These are phyloP conservation scores for Waitea zeae DNA, from an alignment of 1,284 basidiomycete species.

Conservation along the genomic window DNA sequence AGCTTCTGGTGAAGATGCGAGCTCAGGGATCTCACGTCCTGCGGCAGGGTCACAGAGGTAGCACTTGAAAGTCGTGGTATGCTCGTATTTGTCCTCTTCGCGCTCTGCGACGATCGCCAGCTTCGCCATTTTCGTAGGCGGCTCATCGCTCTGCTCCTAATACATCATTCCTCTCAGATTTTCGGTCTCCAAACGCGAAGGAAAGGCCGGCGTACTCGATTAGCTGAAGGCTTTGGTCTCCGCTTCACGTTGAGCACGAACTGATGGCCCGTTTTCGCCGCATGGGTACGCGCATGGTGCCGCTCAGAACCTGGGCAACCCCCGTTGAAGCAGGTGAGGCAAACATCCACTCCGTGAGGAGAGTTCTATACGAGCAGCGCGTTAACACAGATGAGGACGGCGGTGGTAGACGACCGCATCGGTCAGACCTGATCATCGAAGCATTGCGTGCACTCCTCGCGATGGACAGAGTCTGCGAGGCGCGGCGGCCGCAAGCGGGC, in stretches of 20 bases:
- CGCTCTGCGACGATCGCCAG: conserved; percentile 74
- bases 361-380: conserved; percentile 32
- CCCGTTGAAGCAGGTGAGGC: conserved; percentile 88
- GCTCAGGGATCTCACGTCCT: conserved; percentile 26
- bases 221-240: conserved; percentile 44
- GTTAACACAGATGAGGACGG: conserved; percentile 1
- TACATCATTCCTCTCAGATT: neutral
- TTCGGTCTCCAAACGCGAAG: too few species aligned
- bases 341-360: conserved; percentile 74
- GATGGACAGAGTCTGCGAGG: conserved; percentile 43
- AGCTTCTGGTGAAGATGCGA: neutral
- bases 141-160: conserved; percentile 50
- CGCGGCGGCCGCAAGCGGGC: conserved; percentile 20
- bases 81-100: conserved; percentile 82
- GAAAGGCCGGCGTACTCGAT: conserved; percentile 31
- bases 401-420: neutral
- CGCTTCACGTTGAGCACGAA: conserved; percentile 78
- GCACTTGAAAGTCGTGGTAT: conserved; percentile 52
- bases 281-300: conserved; percentile 61
- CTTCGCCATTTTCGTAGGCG: conserved; percentile 76
- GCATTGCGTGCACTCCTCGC: conserved; percentile 90
- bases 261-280: conserved; percentile 52
- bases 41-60: conserved; percentile 50
- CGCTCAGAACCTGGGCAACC: conserved; percentile 51
- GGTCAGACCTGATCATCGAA: conserved; percentile 77